phyloP scores from a whole-genome alignment of 257 asterid genomes.

The Jasminum sambac region DNA sequence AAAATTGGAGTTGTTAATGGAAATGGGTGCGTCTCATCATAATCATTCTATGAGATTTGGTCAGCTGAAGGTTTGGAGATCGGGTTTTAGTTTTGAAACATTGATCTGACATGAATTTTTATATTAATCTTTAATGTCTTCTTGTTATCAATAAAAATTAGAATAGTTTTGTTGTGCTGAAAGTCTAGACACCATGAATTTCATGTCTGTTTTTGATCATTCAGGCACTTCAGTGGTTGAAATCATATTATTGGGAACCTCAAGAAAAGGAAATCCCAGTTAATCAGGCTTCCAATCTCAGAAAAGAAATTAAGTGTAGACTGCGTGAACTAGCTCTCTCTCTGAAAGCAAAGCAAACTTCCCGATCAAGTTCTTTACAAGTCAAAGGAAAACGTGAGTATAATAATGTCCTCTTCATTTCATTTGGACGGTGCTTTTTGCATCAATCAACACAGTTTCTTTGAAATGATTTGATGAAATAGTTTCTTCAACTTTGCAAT shows the following conservation, averaged over 20 bases:
- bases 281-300: constrained; percentile 40
- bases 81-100: neutral
- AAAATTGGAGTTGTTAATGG: neutral
- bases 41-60: neutral
- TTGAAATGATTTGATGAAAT: neutral
- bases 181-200: neutral
- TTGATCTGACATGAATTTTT: neutral
- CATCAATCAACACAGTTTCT: constrained; percentile 4
- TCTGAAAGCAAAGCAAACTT: constrained; percentile 46
- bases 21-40: neutral
- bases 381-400: constrained; percentile 63
- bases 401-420: neutral
- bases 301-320: constrained; percentile 58
- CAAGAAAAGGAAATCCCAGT: constrained; percentile 65
- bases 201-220: constrained; percentile 21
- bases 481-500: neutral
- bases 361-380: constrained; percentile 37
- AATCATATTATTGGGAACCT: constrained; percentile 82
- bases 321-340: constrained; percentile 56
- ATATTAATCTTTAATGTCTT: neutral
- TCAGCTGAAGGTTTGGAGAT: neutral
- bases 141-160: neutral
- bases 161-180: neutral
- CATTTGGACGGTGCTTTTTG: constrained; percentile 5
- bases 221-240: constrained; percentile 93